Conservation (phyloP, 495 filamentous ascomycete species). For the Penicillium lagena region DNA sequence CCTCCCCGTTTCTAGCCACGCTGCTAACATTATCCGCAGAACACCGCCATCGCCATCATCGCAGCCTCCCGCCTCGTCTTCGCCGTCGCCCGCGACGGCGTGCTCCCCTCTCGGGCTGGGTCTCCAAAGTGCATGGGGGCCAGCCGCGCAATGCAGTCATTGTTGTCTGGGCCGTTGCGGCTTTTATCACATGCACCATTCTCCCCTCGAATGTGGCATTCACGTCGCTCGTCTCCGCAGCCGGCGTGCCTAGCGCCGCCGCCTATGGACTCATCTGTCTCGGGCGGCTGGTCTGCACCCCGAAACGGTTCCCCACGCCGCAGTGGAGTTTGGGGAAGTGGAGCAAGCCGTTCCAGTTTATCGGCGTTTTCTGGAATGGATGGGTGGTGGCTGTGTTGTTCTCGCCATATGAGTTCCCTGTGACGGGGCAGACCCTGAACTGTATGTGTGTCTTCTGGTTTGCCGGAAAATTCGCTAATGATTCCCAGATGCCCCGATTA, state of each 20-base stretch:
- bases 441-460: constrained; percentile 21
- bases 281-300: constrained; percentile 42
- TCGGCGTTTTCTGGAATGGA: constrained; percentile 44
- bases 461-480: too few relatives aligned
- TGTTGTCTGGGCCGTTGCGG: constrained; percentile 45
- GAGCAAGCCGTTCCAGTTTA: constrained; percentile 44
- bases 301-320: constrained; percentile 38
- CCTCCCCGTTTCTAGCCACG: neutral
- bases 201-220: constrained; percentile 48
- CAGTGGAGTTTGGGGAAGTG: constrained; percentile 36
- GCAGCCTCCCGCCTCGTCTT: constrained; percentile 52
- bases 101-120: constrained; percentile 50
- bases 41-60: constrained; percentile 48
- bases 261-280: constrained; percentile 51
- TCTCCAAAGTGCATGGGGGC: constrained; percentile 42
- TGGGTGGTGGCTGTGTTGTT: constrained; percentile 45
- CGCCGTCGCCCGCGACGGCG: constrained; percentile 49
- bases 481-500: constrained; percentile 37
- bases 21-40: constrained; percentile 15
- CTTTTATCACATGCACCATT: constrained; percentile 46
- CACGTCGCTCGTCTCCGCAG: constrained; percentile 46
- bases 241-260: constrained; percentile 45
- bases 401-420: constrained; percentile 40
- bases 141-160: constrained; percentile 50
- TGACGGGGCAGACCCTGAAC: constrained; percentile 38